Evolutionary conservation across 441 rosid species (phyloP), one percentile per base, ranked within the genome.

Genomic region (Brassica balearica): DNA sequence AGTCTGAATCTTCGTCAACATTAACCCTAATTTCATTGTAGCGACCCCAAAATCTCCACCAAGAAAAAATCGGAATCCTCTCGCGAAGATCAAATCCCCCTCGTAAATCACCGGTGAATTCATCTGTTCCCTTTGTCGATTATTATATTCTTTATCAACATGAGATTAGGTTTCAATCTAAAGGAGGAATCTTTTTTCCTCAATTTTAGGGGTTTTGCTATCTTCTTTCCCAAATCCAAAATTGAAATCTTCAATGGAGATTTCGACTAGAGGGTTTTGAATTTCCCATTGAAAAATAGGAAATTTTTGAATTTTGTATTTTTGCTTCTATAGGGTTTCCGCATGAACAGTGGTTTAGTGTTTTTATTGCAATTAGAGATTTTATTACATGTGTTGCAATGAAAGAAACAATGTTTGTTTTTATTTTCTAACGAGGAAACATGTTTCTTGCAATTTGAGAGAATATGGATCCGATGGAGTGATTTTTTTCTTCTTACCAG

Each of bases 41-140:
- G 29, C 20, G 59, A 12, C 41, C 41, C 11, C 11, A 17, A 55
- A 41, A 41, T 5, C 41, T 59, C 41, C 15, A 9, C 38, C 25
- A 19, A 62, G 3, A 23, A 20, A 25, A 56, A 43, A 7, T 23
- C 61, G 3, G 29, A 68, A 51, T 68, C 53, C 41, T 29, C 58
- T 70, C 48, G 36, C 56, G 2, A 48, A 17, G 63, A 23, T 62
- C 68, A 19, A 58, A 56, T 70, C 59, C 56, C 34, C 22, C 63
- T 48, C 32, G 15, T 1, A 22, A 70, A 51, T 62, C 20, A 4
- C 64, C 29, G 84, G 77, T 86, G 72, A 78, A 70, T 76, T 61
- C 64, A 22, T 20, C 65, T 75, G 12, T 32, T 7, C 32, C 58
- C 8, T 66, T 0, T 38, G 1, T 8, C 46, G 34, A 43, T 59